These are phyloP conservation scores for Anacardium occidentale DNA, from an alignment of 345 rosid genomes.

Conservation along the genomic window DNA sequence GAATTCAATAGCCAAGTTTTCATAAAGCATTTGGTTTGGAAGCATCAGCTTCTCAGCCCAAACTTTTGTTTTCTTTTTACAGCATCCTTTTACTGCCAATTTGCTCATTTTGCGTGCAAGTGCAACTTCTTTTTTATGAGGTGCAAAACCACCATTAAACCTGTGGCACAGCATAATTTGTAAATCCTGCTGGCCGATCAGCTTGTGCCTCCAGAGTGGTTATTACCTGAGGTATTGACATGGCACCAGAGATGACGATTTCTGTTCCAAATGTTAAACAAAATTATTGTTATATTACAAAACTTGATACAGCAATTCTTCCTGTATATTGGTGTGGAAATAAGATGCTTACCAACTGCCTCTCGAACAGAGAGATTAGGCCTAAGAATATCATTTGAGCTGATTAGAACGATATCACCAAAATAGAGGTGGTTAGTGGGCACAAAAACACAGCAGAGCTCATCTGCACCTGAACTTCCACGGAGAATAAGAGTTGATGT, in stretches of 20 bases:
- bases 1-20: not conserved
- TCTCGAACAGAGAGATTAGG: slow-evolving; percentile 68
- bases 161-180: slow-evolving; percentile 38
- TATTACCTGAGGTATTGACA: slow-evolving; percentile 60
- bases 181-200: slow-evolving; percentile 29
- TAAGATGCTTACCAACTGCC: slow-evolving; percentile 50
- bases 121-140: slow-evolving; percentile 10
- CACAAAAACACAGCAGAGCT: slow-evolving; percentile 62
- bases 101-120: not conserved
- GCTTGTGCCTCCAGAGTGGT: slow-evolving; percentile 44
- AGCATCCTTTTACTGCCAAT: not conserved
- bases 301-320: not conserved
- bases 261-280: slow-evolving; percentile 34
- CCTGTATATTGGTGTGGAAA: not conserved
- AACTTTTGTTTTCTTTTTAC: not conserved
- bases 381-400: slow-evolving; percentile 58
- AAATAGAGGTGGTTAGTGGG: slow-evolving; percentile 57
- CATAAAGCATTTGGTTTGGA: slow-evolving; percentile 4
- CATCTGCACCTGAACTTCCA: slow-evolving; percentile 55
- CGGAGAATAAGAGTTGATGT: slow-evolving; percentile 64
- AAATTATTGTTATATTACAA: not conserved
- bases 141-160: slow-evolving; percentile 17
- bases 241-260: slow-evolving; percentile 68
- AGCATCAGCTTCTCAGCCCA: not conserved
- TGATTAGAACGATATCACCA: slow-evolving; percentile 30